Evolutionary conservation across 2,329 filamentous ascomycete genomes (phyloP), one percentile per base, ranked within the genome.

Genomic region (Pseudogymnoascus sp.): DNA sequence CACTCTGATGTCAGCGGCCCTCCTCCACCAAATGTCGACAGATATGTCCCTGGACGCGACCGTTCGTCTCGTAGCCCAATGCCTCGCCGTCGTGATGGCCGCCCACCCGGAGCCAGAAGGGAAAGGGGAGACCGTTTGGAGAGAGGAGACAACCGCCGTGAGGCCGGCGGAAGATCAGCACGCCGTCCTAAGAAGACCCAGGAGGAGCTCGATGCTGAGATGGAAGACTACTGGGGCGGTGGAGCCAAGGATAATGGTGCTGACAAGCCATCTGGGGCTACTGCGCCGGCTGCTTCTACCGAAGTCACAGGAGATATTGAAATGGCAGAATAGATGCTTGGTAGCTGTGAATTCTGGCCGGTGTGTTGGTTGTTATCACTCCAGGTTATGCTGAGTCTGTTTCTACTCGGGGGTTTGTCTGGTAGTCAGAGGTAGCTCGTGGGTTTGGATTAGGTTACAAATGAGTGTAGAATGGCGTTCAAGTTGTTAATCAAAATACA

Each of bases 201-300:
- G 68, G 90, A 96, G 70, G 91, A 97, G 73, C 80, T 97, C 42
- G 92, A 97, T 74, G 91, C 90, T n/a, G 92, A 97, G 77, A 97
- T 97, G 92, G 91, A 88, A 31, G 91, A 96, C 72, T 97, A 97
- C 75, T 97, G 91, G 79, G 86, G 82, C 31, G 74, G 71, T n/a
- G 77, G 75, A 37, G 77, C 73, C 23, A 75, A 71, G 44, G 71
- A 70, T 12, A 65, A 68, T 69, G 63, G 68, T 56, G 66, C 68
- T n/a, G 61, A 59, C 40, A 64, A 68, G 44, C 33, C 18, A 40
- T 38, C 38, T 25, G 70, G 69, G 5, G 70, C 74, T 25, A 72
- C 71, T 59, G 71, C 72, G 16, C 69, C 72, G 8, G 72, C 74
- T 28, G 69, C 76, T 63, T 71, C 70, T 11, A 67, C 66, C 14